Base-by-base conservation (phyloP, 257 asterid species). In the Ocimum tenuiflorum region DNA sequence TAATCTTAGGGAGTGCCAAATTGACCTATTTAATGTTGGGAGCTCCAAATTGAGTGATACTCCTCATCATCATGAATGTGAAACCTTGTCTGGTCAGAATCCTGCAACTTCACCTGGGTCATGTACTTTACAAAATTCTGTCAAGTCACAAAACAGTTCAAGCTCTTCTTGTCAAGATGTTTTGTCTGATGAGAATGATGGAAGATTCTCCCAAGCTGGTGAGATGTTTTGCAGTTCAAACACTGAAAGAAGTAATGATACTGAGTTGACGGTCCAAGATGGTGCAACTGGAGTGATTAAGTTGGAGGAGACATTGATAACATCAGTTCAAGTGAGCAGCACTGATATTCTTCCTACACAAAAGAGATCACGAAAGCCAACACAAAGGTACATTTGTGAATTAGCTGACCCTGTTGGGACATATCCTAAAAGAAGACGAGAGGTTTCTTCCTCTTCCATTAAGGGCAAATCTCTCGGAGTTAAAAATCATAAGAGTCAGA, bases 291-390 rank as follows among this genome's bases (percentile, higher is more conserved):
- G 63, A 6, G 60, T 24, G 38, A 50, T 35, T 51, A 50, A 54
- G 65, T 70, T 50, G 68, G 64, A 68, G 72, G 82, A 80, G 66
- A 31, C 18, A 33, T 60, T 72, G 24, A 41, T 48, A 12, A 47
- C 62, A 53, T 48, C 73, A 7, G 63, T 67, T 55, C 82, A 50
- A 65, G 74, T 64, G 39, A 69, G 70, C 39, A 29, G 58, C 57
- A 19, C 11, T 27, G 79, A 76, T 55, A 15, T 72, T 41, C 70
- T 65, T 69, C 77, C 83, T 57, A 65, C 55, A 4, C 86, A 73
- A 55, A 92, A 90, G 91, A 85, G 99, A 62, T 73, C 84, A 7
- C 95, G 99, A 29, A 94, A 82, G 82, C 97, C 99, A 52, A 91
- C 97, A 7, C 84, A 77, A 78, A 90, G 99, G 78, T 94, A 84